Conservation (phyloP, 805 yeast species). For the Phaffomyces thermotolerans region DNA sequence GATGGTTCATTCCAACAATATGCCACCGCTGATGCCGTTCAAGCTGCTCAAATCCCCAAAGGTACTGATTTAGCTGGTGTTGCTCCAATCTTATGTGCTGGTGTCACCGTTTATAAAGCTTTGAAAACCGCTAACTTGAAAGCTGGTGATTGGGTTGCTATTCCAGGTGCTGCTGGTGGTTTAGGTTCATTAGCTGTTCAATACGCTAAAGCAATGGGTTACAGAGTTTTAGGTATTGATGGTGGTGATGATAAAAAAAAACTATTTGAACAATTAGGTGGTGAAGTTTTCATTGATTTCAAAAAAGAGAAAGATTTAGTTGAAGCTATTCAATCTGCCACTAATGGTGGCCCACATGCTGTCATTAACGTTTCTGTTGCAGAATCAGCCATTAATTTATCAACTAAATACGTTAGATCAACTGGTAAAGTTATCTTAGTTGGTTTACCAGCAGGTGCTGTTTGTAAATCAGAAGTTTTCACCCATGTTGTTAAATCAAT, state of each 20-base stretch:
- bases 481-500: conserved; percentile 63
- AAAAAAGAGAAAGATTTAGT: conserved; percentile 45
- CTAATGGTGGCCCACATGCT: conserved; percentile 69
- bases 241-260: conserved; percentile 9
- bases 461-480: conserved; percentile 60
- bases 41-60: conserved; percentile 71
- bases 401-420: conserved; percentile 50
- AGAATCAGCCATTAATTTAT: conserved; percentile 53
- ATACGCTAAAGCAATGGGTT: conserved; percentile 14
- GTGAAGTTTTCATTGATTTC: conserved; percentile 56
- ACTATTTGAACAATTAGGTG: conserved; percentile 40
- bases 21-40: conserved; percentile 81
- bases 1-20: conserved; percentile 90
- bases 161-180: conserved; percentile 16
- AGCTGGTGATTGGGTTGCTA: conserved; percentile 47
- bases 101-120: conserved; percentile 87
- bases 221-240: conserved; percentile 13
- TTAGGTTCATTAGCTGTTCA: conserved; percentile 12
- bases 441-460: conserved; percentile 75
- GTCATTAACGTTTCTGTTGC: conserved; percentile 66
- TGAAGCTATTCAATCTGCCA: conserved; percentile 43
- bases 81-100: conserved; percentile 85
- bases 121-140: conserved; percentile 63
- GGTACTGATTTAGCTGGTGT: conserved; percentile 67
- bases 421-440: conserved; percentile 65